Base-by-base conservation (phyloP, 2,329 filamentous ascomycete genomes). In the Trichoderma koningii region DNA sequence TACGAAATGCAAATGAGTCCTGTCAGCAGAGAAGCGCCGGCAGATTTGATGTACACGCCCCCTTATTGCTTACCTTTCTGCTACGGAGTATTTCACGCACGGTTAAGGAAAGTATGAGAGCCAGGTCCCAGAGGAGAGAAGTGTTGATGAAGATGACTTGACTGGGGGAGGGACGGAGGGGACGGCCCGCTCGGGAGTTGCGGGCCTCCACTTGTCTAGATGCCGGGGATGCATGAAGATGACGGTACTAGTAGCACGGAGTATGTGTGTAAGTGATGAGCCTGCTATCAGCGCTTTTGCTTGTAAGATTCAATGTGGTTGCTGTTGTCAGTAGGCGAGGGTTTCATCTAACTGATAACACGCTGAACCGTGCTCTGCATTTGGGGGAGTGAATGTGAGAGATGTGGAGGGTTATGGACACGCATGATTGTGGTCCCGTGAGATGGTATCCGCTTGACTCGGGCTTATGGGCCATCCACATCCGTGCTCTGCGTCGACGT, bases 131-230 rank as follows among this genome's bases (percentile, higher is more conserved):
- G 34, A 45, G 19, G 48, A 14, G 7, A 45, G 21, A 47, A 28
- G 28, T 9, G 21, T 14, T 38, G 34, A 38, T 38, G 34, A 19
- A 10, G 12, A 34, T 14, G 10, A 15, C 7, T 23, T 34, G 56
- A 34, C 56, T 30, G 56, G 56, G 56, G 50, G 48, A n/a, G 48
- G 48, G 48, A 51, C 17, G 23, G 23, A n/a, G 19, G 47, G 34
- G 42, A 34, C 57, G 48, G 41, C 57, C 57, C 23, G 42, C 14
- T 61, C 57, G 57, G 57, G 38, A 57, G 44, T 57, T 44, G n/a
- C 41, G 26, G 26, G 44, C 55, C 55, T 57, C n/a, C 57, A 52
- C 57, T 48, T 26, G 26, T n/a, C 41, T 26, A 23, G 19, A 23
- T 52, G 26, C 26, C 57, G 47, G 47, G 47, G 45, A 55, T 55